These are phyloP conservation scores for Phytophthora litchii DNA, from an alignment of 352 stramenopile genomes.

Conservation along the genomic window DNA sequence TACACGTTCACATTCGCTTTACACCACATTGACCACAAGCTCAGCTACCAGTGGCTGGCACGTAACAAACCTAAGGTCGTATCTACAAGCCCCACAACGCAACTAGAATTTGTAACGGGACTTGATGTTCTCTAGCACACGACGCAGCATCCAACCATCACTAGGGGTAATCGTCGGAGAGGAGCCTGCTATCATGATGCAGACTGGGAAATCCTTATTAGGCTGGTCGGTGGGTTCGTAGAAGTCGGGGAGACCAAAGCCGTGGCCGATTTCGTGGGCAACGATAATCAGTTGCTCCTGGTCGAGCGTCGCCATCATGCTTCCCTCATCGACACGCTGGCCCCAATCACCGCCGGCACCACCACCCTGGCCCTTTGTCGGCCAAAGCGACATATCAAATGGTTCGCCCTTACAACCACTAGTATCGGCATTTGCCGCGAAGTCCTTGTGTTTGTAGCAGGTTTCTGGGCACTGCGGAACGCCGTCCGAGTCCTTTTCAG, in stretches of 20 bases:
- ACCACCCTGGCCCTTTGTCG: slow-evolving; percentile 40
- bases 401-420: slow-evolving; percentile 42
- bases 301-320: slow-evolving; percentile 39
- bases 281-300: slow-evolving; percentile 40
- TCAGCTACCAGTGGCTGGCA: slow-evolving; percentile 8
- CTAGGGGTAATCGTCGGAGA: slow-evolving; percentile 27
- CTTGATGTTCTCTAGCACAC: slow-evolving; percentile 30
- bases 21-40: slow-evolving; percentile 6
- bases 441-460: slow-evolving; percentile 54
- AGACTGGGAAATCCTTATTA: slow-evolving; percentile 23
- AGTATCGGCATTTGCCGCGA: slow-evolving; percentile 37
- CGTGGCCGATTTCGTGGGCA: slow-evolving; percentile 52
- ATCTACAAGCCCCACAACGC: neutral
- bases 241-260: slow-evolving; percentile 30
- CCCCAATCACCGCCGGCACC: slow-evolving; percentile 35
- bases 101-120: slow-evolving; percentile 27
- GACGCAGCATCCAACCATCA: slow-evolving; percentile 43
- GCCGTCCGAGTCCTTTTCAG: slow-evolving; percentile 20
- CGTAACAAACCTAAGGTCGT: neutral
- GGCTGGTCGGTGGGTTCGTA: slow-evolving; percentile 26
- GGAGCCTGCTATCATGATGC: slow-evolving; percentile 33
- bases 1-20: slow-evolving; percentile 2
- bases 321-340: slow-evolving; percentile 44
- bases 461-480: slow-evolving; percentile 27
- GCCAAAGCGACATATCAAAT: slow-evolving; percentile 57